Conservation (phyloP, 2,329 filamentous ascomycete species). For the Colletotrichum tofieldiae region DNA sequence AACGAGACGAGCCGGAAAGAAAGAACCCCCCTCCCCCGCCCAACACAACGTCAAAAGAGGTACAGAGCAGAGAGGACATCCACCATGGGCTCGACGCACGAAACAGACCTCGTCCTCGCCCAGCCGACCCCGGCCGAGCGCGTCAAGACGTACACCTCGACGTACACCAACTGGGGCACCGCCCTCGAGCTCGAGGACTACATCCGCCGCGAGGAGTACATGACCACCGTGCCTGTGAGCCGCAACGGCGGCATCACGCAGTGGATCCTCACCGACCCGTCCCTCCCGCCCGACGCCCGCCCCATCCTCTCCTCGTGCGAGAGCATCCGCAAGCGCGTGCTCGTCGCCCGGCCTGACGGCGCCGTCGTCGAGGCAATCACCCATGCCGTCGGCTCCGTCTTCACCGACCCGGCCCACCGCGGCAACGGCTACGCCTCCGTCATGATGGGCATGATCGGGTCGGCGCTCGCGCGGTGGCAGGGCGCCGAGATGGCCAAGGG, state of each 20-base stretch:
- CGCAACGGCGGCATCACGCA: slow-evolving; percentile 71
- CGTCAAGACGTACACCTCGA: slow-evolving; percentile 68
- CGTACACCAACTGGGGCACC: slow-evolving; percentile 72
- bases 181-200: slow-evolving; percentile 70
- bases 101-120: slow-evolving; percentile 59
- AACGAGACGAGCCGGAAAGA: not conserved
- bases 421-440: slow-evolving; percentile 83
- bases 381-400: slow-evolving; percentile 88
- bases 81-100: slow-evolving; percentile 38
- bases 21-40: not conserved
- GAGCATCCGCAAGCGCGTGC: slow-evolving; percentile 72
- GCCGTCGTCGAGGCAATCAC: slow-evolving; percentile 68
- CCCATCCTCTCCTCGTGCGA: slow-evolving; percentile 77
- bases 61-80: not conserved
- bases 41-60: not conserved
- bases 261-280: slow-evolving; percentile 74
- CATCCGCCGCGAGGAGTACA: slow-evolving; percentile 71
- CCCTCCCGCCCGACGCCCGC: slow-evolving; percentile 57
- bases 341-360: slow-evolving; percentile 59
- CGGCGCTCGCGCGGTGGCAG: slow-evolving; percentile 57
- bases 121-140: slow-evolving; percentile 72
- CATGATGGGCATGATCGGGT: slow-evolving; percentile 79
- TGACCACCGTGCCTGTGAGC: slow-evolving; percentile 72
- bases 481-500: slow-evolving; percentile 43
- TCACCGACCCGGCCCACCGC: slow-evolving; percentile 76